Evolutionary conservation across 1,284 basidiomycete species (phyloP).

Genomic region (Mrakiaceae sp.): DNA sequence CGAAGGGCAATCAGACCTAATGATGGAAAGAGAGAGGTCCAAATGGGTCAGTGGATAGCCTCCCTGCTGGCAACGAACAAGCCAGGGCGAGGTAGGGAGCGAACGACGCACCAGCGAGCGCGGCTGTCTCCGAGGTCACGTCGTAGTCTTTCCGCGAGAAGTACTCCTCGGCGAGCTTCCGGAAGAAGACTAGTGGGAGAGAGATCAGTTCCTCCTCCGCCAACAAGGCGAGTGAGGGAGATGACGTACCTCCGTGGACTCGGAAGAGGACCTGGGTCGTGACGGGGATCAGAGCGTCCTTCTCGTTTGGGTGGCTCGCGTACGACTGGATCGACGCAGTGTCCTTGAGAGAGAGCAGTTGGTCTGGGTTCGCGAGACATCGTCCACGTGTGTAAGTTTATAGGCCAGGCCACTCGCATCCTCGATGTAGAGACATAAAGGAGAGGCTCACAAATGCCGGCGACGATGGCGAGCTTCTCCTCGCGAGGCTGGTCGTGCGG

Average conservation of each 20-base stretch:
- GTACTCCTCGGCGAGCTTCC: slow-evolving; percentile 17
- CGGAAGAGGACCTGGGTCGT: slow-evolving; percentile 10
- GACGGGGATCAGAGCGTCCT: slow-evolving; percentile 5
- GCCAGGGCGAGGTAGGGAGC: neutral
- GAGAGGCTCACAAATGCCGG: slow-evolving; percentile 14
- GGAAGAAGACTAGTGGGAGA: slow-evolving; percentile 11
- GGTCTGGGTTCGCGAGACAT: neutral
- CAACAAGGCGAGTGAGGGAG: neutral
- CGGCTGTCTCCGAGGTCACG: slow-evolving; percentile 10
- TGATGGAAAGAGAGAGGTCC: neutral
- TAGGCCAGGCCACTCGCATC: neutral
- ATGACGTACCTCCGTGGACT: slow-evolving; percentile 14
- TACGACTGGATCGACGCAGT: too few species aligned
- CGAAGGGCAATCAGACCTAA: neutral
- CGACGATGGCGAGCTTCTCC: slow-evolving; percentile 16
- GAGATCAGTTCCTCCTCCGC: neutral
- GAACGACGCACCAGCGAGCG: slow-evolving; percentile 1
- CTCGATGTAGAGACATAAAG: neutral
- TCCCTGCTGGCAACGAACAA: neutral
- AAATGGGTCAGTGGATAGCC: too few species aligned
- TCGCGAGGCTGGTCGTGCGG: slow-evolving; percentile 14
- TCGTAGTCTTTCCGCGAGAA: slow-evolving; percentile 17
- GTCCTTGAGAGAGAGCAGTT: too few species aligned
- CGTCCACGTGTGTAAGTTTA: neutral
- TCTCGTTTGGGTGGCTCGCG: neutral